Conservation (phyloP, 2,329 filamentous ascomycete genomes). For the Fusarium verrucosum region DNA sequence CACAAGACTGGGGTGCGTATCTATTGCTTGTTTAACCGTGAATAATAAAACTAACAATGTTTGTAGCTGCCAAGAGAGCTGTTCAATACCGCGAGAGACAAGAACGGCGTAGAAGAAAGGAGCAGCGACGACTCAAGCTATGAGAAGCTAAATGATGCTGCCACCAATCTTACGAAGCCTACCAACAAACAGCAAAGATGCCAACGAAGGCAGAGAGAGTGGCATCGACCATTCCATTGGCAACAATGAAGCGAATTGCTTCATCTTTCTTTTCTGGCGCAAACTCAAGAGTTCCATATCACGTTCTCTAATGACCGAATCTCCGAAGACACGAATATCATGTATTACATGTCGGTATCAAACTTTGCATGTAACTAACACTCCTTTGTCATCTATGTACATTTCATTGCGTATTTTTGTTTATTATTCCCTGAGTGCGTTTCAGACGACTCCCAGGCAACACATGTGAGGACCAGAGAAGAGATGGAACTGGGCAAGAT, state of each 20-base stretch:
- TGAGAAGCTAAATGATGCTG: slow-evolving; percentile 30
- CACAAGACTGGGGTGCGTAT: slow-evolving; percentile 54
- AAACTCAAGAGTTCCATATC: slow-evolving; percentile 4
- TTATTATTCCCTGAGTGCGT: background rate
- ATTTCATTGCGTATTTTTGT: background rate
- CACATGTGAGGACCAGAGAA: background rate
- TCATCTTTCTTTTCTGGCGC: background rate
- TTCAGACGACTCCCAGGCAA: slow-evolving; percentile 17
- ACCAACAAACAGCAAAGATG: slow-evolving; percentile 2
- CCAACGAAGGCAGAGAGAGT: slow-evolving; percentile 6
- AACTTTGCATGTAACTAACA: slow-evolving; percentile 32
- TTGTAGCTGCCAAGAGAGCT: slow-evolving; percentile 48
- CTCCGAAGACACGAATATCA: slow-evolving; percentile 40
- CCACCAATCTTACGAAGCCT: slow-evolving; percentile 3
- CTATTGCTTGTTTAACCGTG: background rate
- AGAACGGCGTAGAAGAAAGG: slow-evolving; percentile 52
- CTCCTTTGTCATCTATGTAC: slow-evolving; percentile 21
- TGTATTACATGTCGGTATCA: slow-evolving; percentile 37
- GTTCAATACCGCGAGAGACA: slow-evolving; percentile 51
- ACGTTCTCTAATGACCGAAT: slow-evolving; percentile 31
- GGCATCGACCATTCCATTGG: slow-evolving; percentile 12
- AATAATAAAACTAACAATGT: slow-evolving; percentile 27
- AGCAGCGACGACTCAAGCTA: slow-evolving; percentile 51
- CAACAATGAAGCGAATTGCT: slow-evolving; percentile 20
- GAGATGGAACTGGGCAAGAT: background rate